Evolutionary conservation across 306 rosid species (phyloP).

Genomic region (Vicia sativa): DNA sequence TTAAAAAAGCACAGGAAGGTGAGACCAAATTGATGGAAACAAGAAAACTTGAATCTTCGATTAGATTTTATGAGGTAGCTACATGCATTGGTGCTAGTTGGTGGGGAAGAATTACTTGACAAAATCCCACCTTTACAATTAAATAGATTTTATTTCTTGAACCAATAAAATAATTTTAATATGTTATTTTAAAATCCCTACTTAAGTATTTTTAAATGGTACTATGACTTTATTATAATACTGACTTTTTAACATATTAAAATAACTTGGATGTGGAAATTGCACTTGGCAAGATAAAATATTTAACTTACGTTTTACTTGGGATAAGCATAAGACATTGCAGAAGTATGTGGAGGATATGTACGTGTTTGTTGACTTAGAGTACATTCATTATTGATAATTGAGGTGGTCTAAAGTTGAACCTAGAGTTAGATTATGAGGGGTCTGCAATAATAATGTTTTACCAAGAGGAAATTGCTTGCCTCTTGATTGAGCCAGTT

Average conservation of each 20-base stretch:
- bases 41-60: no score
- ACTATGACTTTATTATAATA: no score
- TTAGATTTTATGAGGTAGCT: no score
- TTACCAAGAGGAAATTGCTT: neutral
- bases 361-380: neutral
- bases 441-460: neutral
- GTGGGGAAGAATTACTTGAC: no score
- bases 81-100: no score
- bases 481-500: neutral
- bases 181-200: no score
- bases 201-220: no score
- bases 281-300: neutral
- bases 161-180: neutral
- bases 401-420: constrained; percentile 18
- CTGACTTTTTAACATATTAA: neutral
- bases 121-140: no score
- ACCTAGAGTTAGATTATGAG: constrained; percentile 1
- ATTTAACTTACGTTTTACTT: neutral
- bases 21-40: no score
- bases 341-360: constrained; percentile 6
- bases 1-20: no score
- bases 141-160: neutral
- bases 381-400: constrained; percentile 1
- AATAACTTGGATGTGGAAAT: neutral
- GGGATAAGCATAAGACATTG: neutral